Evolutionary conservation across 108 stramenopile species (phyloP).

Genomic region (Seminavis robusta): DNA sequence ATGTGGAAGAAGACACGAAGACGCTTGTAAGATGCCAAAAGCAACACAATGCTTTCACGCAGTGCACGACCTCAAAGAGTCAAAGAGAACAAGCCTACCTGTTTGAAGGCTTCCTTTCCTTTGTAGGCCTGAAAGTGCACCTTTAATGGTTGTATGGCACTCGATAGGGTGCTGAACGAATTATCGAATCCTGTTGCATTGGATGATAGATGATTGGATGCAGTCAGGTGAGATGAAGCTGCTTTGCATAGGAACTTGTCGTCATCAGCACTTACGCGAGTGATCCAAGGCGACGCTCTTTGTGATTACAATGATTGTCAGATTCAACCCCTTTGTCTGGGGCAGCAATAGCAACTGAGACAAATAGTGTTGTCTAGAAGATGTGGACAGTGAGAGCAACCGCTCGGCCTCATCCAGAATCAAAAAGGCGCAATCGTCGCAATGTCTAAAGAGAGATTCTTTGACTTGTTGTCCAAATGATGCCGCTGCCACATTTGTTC

Average conservation of each 20-base stretch:
- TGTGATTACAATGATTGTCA: slow-evolving; percentile 62
- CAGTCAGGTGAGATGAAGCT: background rate
- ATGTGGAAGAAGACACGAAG: too few relatives aligned
- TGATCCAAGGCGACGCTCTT: slow-evolving; percentile 28
- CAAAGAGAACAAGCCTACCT: slow-evolving; percentile 24
- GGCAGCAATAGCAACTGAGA: slow-evolving; percentile 60
- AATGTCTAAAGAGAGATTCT: too few relatives aligned
- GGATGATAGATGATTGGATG: background rate
- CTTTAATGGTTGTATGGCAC: slow-evolving; percentile 38
- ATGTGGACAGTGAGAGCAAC: slow-evolving; percentile 35
- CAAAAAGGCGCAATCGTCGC: slow-evolving; percentile 52
- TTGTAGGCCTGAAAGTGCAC: slow-evolving; percentile 52
- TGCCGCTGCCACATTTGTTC: too few relatives aligned
- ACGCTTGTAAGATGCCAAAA: too few relatives aligned
- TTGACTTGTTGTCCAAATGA: too few relatives aligned
- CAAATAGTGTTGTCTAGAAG: slow-evolving; percentile 24
- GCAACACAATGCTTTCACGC: too few relatives aligned
- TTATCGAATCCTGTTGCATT: slow-evolving; percentile 32
- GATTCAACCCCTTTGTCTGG: slow-evolving; percentile 49
- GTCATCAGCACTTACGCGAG: slow-evolving; percentile 36
- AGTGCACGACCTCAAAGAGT: too few relatives aligned
- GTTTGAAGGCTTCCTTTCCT: slow-evolving; percentile 12
- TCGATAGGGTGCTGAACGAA: slow-evolving; percentile 35
- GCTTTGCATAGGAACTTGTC: background rate
- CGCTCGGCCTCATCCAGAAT: slow-evolving; percentile 69